A percentile compares a stretch with the other conserved stretches of the same genome.
Evolutionary conservation across 2,329 filamentous ascomycete genomes (phyloP).

Genomic region (Aspergillus versicolor): DNA sequence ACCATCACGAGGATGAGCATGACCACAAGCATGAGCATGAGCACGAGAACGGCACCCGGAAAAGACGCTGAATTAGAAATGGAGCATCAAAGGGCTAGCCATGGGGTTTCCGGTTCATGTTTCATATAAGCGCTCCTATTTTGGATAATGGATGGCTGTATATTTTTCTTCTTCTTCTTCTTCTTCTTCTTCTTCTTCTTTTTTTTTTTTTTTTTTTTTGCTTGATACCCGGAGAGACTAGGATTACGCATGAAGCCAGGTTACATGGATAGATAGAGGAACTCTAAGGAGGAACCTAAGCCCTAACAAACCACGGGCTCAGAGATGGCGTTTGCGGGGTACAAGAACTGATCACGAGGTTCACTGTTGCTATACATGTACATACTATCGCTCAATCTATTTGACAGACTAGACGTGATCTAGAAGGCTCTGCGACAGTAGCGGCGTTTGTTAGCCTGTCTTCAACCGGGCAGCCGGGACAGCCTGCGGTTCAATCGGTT

Average conservation of each 20-base stretch:
- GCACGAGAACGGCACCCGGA: slow-evolving; percentile 28
- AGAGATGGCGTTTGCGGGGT: not conserved
- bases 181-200: not conserved
- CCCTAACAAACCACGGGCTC: not conserved
- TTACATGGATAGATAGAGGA: not conserved
- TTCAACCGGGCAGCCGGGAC: not conserved
- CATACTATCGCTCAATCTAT: not conserved
- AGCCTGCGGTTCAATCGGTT: not conserved
- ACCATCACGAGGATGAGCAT: slow-evolving; percentile 38
- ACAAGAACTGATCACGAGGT: not conserved
- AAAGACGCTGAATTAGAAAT: slow-evolving; percentile 4
- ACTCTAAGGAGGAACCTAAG: too few relatives aligned
- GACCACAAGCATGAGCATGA: not conserved
- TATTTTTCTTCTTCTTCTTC: not conserved
- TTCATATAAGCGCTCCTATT: not conserved
- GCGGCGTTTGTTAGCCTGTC: not conserved
- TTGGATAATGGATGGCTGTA: not conserved
- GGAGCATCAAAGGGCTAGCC: not conserved
- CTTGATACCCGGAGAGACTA: slow-evolving; percentile 4
- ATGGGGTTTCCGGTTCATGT: not conserved
- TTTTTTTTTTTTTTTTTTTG: not conserved
- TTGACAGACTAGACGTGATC: not conserved
- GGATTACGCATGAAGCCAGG: not conserved
- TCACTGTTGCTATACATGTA: slow-evolving; percentile 1
- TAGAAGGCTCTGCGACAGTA: not conserved